Evolutionary conservation across 1,139 yeast genomes (phyloP).

Genomic region (Zygoascus sp.): DNA sequence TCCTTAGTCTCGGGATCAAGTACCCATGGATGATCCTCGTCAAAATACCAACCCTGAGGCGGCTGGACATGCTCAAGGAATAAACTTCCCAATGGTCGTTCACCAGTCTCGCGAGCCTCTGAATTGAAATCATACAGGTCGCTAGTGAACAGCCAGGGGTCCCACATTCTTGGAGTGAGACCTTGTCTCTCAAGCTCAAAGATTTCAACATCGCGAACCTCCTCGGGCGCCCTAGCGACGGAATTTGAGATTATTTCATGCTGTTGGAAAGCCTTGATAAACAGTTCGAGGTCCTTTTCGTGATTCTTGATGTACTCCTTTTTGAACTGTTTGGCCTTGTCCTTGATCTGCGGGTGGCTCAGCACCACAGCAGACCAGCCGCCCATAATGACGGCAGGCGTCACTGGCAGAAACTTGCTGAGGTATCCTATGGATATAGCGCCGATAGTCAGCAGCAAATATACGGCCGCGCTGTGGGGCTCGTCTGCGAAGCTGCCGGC

Average conservation of each 20-base stretch:
- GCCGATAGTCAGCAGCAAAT: slow-evolving; percentile 43
- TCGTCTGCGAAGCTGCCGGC: slow-evolving; percentile 74
- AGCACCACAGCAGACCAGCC: slow-evolving; percentile 52
- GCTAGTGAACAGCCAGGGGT: slow-evolving; percentile 46
- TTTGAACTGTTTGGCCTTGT: slow-evolving; percentile 25
- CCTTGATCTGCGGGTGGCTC: slow-evolving; percentile 54
- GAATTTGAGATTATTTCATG: slow-evolving; percentile 44
- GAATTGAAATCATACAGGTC: slow-evolving; percentile 52
- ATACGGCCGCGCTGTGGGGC: slow-evolving; percentile 53
- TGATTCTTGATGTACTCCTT: slow-evolving; percentile 23
- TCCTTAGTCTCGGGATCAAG: slow-evolving; percentile 50
- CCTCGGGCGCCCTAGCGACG: slow-evolving; percentile 62
- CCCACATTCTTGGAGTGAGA: slow-evolving; percentile 58
- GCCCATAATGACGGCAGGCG: slow-evolving; percentile 47
- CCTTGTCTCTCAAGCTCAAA: slow-evolving; percentile 71
- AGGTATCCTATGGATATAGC: slow-evolving; percentile 44
- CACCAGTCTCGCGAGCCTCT: slow-evolving; percentile 50
- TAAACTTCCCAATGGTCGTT: slow-evolving; percentile 62
- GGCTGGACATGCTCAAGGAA: slow-evolving; percentile 55
- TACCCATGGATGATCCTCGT: slow-evolving; percentile 60
- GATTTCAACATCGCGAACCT: slow-evolving; percentile 53
- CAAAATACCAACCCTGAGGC: slow-evolving; percentile 71
- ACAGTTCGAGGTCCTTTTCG: slow-evolving; percentile 22
- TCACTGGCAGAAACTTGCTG: slow-evolving; percentile 69
- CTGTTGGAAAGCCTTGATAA: slow-evolving; percentile 39